A percentile compares a stretch with the other conserved stretches of the same genome.
These are phyloP conservation scores for Fusarium virguliforme DNA, from an alignment of 2,329 filamentous ascomycete species.

Conservation along the genomic window DNA sequence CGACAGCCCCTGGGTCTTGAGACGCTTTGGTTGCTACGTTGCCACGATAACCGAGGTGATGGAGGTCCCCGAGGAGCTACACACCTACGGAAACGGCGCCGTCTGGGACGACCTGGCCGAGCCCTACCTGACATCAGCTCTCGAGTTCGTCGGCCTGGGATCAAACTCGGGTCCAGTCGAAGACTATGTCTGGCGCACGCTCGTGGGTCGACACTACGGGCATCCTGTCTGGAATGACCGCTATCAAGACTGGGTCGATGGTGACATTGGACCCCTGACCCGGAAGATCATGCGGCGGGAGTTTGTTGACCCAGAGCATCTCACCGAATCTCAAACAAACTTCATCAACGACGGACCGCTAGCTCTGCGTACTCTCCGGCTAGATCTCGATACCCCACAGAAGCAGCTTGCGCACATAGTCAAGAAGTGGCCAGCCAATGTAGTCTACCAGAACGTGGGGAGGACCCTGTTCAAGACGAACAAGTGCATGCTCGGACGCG, in stretches of 20 bases:
- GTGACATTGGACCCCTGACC: neutral
- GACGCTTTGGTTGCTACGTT: neutral
- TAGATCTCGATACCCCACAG: neutral
- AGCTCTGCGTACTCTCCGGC: neutral
- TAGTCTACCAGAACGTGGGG: neutral
- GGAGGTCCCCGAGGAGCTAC: neutral
- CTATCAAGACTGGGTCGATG: neutral
- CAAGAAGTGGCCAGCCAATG: neutral
- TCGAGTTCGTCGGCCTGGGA: neutral
- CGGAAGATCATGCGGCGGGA: neutral
- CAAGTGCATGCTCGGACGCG: constrained; percentile 1
- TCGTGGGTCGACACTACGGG: neutral
- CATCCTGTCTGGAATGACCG: neutral
- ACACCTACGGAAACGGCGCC: neutral
- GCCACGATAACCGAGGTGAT: neutral
- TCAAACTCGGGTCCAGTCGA: neutral
- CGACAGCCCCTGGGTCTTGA: neutral
- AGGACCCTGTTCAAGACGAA: constrained; percentile 10
- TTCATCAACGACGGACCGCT: neutral
- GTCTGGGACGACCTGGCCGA: neutral
- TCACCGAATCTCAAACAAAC: neutral
- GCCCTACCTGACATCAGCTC: neutral
- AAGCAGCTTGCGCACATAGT: neutral
- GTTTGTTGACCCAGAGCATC: neutral
- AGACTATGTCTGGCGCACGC: constrained; percentile 11